Base-by-base conservation (phyloP, 108 stramenopile species). In the Ochromonas danica region DNA sequence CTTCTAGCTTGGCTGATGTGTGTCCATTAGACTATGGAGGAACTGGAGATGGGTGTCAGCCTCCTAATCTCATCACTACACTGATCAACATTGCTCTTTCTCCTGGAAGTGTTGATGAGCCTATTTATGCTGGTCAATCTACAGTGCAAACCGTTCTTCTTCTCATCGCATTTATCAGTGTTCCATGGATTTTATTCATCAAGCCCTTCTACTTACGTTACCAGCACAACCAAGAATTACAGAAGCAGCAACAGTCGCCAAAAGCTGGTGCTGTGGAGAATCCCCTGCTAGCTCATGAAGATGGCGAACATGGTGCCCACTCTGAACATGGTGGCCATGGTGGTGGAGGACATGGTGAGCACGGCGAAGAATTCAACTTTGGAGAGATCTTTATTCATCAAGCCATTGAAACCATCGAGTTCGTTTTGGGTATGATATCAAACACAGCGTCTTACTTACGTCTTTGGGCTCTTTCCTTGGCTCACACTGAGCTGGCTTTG, bases 361-460 rank as follows among this genome's bases (percentile, higher is more conserved):
- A 90, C 51, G 51, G 22, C 67, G 67, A 27, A 1, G 65, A 60
- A 80, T 0, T 83, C 70, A 36, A 45, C 38, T 91, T 94, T 71
- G 93, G 93, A 31, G 97, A 94, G 80, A 91, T 94, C 61, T 51
- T 95, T 63, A 94, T 96, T 78, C 96, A 94, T 87, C 94, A 97
- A 85, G 93, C 91, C 65, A 98, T 98, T 81, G 98, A 98, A 86
- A 98, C 98, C 33, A 98, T 98, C 81, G 98, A 98, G 83, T 98
- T 98, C 74, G 95, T 96, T 62, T 92, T 98, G 72, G 95, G 96
- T 71, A 95, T 95, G 95, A 92, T 98, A 39, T 94, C 94, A 78
- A 95, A 98, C 93, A 98, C 98, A 1, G 98, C 98, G 28, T 96
- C 95, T 0, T 98, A 98, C 92, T 93, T 98, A 43, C 95, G 98